phyloP scores from a whole-genome alignment of 2,329 filamentous ascomycete species.

The Daldinia eschscholtzii region DNA sequence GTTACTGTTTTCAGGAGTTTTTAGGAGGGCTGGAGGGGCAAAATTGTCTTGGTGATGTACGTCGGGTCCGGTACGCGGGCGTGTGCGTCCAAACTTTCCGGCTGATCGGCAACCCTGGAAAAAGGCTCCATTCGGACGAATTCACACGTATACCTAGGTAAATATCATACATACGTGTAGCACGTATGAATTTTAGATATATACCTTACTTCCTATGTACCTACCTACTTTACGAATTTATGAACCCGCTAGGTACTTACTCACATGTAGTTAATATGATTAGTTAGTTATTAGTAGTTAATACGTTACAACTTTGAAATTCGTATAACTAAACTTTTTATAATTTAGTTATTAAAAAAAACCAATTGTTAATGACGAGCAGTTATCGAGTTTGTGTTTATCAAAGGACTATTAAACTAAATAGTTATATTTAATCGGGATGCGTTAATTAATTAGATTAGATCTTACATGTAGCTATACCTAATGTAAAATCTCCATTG shows the following conservation, averaged over 20 bases:
- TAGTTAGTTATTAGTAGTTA: no score
- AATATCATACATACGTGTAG: no score
- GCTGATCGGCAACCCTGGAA: slow-evolving; percentile 4
- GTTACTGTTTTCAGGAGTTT: slow-evolving; percentile 1
- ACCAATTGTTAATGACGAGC: no score
- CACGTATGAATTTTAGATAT: no score
- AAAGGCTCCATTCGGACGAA: background rate
- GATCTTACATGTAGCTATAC: background rate
- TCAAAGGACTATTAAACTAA: background rate
- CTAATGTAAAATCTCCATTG: background rate
- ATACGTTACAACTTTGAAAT: no score
- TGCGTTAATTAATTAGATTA: background rate
- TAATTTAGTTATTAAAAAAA: no score
- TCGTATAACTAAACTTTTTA: no score
- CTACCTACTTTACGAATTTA: no score
- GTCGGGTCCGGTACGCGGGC: background rate
- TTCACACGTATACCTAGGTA: background rate
- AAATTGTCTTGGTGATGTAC: slow-evolving; percentile 16
- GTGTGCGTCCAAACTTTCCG: slow-evolving; percentile 5
- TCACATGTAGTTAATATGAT: no score
- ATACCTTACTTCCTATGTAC: no score
- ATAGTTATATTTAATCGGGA: background rate
- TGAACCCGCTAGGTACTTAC: no score
- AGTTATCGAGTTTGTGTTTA: no score
- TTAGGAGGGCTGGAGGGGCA: slow-evolving; percentile 11